phyloP scores from a whole-genome alignment of 306 rosid species.

The Malus sylvestris region DNA sequence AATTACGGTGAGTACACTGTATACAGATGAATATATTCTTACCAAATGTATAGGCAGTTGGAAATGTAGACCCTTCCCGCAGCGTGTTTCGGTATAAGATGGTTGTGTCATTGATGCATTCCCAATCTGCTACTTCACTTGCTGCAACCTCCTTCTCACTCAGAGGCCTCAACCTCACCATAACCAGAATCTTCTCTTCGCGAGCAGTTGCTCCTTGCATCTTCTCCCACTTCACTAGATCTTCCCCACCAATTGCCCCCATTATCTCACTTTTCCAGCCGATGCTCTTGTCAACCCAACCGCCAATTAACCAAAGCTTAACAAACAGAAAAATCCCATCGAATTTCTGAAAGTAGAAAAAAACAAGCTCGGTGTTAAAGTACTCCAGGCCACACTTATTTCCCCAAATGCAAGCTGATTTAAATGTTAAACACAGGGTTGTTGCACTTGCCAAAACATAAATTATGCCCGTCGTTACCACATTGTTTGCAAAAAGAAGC shows the following conservation, averaged over 20 bases:
- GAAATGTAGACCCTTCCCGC: constrained; percentile 97
- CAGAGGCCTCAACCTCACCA: constrained; percentile 87
- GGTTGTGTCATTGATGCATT: constrained; percentile 90
- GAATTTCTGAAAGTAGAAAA: constrained; percentile 24
- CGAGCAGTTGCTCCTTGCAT: constrained; percentile 57
- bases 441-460: constrained; percentile 27
- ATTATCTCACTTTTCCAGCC: constrained; percentile 34
- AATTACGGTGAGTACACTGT: constrained; percentile 6
- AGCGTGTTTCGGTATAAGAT: constrained; percentile 81
- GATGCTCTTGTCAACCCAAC: constrained; percentile 21
- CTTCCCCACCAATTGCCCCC: constrained; percentile 88
- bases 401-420: constrained; percentile 31
- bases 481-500: constrained; percentile 31
- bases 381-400: constrained; percentile 21
- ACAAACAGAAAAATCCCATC: constrained; percentile 2
- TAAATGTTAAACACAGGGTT: constrained; percentile 21
- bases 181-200: constrained; percentile 93
- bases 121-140: constrained; percentile 89
- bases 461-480: constrained; percentile 23
- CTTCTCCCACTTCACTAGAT: constrained; percentile 79
- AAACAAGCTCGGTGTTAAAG: constrained; percentile 1
- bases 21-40: constrained; percentile 18
- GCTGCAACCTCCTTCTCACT: constrained; percentile 63
- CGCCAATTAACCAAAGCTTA: constrained; percentile 22
- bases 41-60: constrained; percentile 95